Conservation (phyloP, 441 rosid species). For the Dalechampia spathulata region DNA sequence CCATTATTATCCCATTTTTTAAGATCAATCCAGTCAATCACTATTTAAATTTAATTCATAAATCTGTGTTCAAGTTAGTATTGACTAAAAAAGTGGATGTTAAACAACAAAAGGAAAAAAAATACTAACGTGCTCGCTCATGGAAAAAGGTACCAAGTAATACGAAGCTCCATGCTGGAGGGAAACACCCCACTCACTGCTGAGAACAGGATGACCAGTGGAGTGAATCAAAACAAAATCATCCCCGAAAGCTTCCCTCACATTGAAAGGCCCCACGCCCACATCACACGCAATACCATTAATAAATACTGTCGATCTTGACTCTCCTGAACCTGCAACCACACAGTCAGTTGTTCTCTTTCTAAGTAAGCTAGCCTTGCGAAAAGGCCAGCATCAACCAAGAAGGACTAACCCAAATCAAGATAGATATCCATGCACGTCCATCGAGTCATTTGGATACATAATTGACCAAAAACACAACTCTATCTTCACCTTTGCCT, state of each 20-base stretch:
- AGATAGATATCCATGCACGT: slow-evolving; percentile 31
- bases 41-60: no score
- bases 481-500: slow-evolving; percentile 7
- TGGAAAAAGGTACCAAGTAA: slow-evolving; percentile 46
- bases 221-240: slow-evolving; percentile 64
- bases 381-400: slow-evolving; percentile 19
- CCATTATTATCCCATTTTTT: neutral
- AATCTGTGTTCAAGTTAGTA: no score
- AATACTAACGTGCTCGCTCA: slow-evolving; percentile 9
- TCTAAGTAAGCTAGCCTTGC: slow-evolving; percentile 3
- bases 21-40: slow-evolving; percentile 2
- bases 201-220: slow-evolving; percentile 69
- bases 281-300: slow-evolving; percentile 80
- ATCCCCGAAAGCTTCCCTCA: slow-evolving; percentile 83
- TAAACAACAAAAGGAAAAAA: neutral
- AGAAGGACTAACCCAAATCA: neutral
- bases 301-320: slow-evolving; percentile 62
- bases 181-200: slow-evolving; percentile 77
- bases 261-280: slow-evolving; percentile 58
- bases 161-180: slow-evolving; percentile 83
- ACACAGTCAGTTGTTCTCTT: slow-evolving; percentile 4
- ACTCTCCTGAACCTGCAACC: slow-evolving; percentile 26
- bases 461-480: slow-evolving; percentile 14
- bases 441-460: slow-evolving; percentile 9
- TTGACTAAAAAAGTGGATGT: no score